phyloP scores from a whole-genome alignment of 2,329 filamentous ascomycete genomes.

The Xylaria polymorpha region DNA sequence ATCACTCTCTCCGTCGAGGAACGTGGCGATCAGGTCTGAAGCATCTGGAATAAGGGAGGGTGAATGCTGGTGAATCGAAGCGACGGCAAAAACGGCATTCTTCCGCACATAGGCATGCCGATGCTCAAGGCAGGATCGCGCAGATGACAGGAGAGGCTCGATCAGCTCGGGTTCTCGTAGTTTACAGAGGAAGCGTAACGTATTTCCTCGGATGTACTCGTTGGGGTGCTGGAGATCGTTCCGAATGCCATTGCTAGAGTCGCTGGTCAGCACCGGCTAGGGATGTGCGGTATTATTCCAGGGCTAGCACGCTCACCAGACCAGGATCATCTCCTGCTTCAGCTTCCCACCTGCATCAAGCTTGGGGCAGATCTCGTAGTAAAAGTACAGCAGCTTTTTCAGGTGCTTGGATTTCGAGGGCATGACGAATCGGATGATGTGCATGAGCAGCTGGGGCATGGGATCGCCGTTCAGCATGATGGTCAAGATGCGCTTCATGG shows the following conservation, averaged over 20 bases:
- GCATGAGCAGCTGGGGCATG: slow-evolving; percentile 96
- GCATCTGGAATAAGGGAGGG: slow-evolving; percentile 95
- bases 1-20: slow-evolving; percentile 91
- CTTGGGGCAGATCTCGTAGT: slow-evolving; percentile 99
- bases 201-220: slow-evolving; percentile 98
- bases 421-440: slow-evolving; percentile 99
- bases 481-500: slow-evolving; percentile 94
- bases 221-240: slow-evolving; percentile 98
- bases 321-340: slow-evolving; percentile 99
- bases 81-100: slow-evolving; percentile 94
- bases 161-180: slow-evolving; percentile 95
- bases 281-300: not conserved
- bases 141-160: slow-evolving; percentile 92
- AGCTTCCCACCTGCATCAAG: slow-evolving; percentile 91
- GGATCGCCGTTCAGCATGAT: slow-evolving; percentile 98
- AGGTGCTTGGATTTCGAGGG: slow-evolving; percentile 95
- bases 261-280: slow-evolving; percentile 29
- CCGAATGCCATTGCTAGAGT: slow-evolving; percentile 88
- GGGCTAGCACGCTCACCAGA: slow-evolving; percentile 74
- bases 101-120: slow-evolving; percentile 98
- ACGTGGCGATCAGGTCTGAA: slow-evolving; percentile 87
- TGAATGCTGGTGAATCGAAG: slow-evolving; percentile 91
- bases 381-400: slow-evolving; percentile 99
- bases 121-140: slow-evolving; percentile 92
- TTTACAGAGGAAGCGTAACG: slow-evolving; percentile 97